Evolutionary conservation across 352 stramenopile genomes (phyloP).

Genomic region (Globisporangium emineosum): DNA sequence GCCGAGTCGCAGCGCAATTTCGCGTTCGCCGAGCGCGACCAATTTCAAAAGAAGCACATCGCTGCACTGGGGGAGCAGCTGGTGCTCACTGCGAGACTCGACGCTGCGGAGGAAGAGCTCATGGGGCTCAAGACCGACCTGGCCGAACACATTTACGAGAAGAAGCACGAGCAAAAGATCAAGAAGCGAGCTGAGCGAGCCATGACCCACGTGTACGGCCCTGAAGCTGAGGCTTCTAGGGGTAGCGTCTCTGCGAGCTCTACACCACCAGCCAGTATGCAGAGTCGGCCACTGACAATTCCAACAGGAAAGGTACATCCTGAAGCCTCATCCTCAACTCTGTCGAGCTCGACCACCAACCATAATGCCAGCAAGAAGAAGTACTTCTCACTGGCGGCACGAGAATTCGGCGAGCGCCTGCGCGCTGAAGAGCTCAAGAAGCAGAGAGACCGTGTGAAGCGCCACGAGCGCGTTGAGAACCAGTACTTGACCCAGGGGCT

Average conservation of each 20-base stretch:
- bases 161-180: constrained; percentile 39
- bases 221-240: constrained; percentile 8
- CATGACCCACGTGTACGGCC: constrained; percentile 7
- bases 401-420: constrained; percentile 46
- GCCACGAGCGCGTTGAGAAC: constrained; percentile 39
- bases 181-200: constrained; percentile 32
- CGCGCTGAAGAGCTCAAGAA: constrained; percentile 39
- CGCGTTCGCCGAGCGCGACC: constrained; percentile 52
- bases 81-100: constrained; percentile 40
- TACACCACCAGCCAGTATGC: background rate
- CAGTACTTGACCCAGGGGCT: constrained; percentile 46
- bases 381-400: constrained; percentile 50
- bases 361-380: constrained; percentile 16
- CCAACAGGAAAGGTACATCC: background rate
- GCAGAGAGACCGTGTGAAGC: constrained; percentile 22
- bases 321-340: background rate
- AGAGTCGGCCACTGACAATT: background rate
- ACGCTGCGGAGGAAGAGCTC: constrained; percentile 45
- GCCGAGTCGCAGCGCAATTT: constrained; percentile 71
- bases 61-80: constrained; percentile 46
- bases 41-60: constrained; percentile 38
- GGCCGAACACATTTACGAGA: constrained; percentile 67
- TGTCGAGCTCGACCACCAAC: background rate
- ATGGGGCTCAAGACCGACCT: constrained; percentile 56
- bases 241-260: background rate